A percentile compares a stretch with the other conserved stretches of the same genome.
These are phyloP conservation scores for Zygosaccharomyces rouxii DNA, from an alignment of 805 yeast species.

Conservation along the genomic window DNA sequence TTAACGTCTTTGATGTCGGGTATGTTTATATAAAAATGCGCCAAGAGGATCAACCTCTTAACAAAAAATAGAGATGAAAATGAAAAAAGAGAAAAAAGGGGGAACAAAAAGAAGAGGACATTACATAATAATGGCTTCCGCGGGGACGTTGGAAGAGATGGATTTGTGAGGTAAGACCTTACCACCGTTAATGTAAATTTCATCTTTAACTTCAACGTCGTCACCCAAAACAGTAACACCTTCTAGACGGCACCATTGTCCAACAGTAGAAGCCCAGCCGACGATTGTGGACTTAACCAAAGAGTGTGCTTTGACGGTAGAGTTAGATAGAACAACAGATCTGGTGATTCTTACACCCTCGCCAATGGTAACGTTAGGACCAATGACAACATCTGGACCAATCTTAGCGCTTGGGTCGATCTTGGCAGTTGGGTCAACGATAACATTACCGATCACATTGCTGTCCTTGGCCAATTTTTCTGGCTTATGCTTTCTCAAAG, in stretches of 20 bases:
- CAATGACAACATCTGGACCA: constrained; percentile 97
- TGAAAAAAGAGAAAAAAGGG: not conserved
- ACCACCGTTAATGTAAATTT: constrained; percentile 98
- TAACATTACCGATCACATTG: constrained; percentile 82
- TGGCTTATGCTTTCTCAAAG: constrained; percentile 77
- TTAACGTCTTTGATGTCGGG: constrained; percentile 4
- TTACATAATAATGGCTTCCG: constrained; percentile 97
- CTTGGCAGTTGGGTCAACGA: constrained; percentile 92
- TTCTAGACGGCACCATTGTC: constrained; percentile 98
- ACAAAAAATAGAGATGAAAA: not conserved
- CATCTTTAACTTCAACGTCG: constrained; percentile 97
- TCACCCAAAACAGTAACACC: constrained; percentile 98
- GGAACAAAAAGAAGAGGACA: not conserved
- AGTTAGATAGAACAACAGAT: constrained; percentile 87
- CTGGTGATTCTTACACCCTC: constrained; percentile 98
- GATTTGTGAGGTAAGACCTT: constrained; percentile 98
- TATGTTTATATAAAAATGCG: not conserved
- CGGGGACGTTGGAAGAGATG: constrained; percentile 92
- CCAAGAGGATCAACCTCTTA: constrained; percentile 2
- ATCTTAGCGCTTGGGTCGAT: constrained; percentile 89
- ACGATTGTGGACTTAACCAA: constrained; percentile 96
- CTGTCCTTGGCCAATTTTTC: constrained; percentile 62
- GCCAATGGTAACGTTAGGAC: constrained; percentile 93
- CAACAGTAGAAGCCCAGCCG: constrained; percentile 98
- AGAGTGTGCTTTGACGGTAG: constrained; percentile 93